Percentiles rank a stretch among this genome's conserved stretches.
phyloP scores from a whole-genome alignment of 2,329 filamentous ascomycete species.

The Aspergillus clavatus region DNA sequence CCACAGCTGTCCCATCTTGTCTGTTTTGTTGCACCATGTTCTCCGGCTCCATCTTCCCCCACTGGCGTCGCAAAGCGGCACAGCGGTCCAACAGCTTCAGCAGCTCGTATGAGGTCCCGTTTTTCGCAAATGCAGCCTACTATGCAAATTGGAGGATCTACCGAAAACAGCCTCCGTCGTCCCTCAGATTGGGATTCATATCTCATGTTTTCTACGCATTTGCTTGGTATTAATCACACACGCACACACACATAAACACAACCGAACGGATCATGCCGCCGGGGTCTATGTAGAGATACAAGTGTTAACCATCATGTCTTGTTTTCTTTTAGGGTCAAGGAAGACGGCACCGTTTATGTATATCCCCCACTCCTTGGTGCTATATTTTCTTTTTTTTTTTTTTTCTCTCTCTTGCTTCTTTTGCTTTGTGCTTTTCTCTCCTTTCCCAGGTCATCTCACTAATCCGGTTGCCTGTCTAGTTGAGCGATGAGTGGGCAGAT shows the following conservation, averaged over 20 bases:
- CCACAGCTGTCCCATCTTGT: not conserved
- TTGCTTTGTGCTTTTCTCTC: constrained; percentile 3
- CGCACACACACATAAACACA: constrained; percentile 12
- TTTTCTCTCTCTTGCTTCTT: constrained; percentile 20
- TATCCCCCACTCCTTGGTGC: constrained; percentile 34
- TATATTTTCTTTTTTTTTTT: constrained; percentile 6
- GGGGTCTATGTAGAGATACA: constrained; percentile 13
- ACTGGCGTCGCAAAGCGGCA: constrained; percentile 23
- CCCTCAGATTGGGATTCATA: constrained; percentile 69
- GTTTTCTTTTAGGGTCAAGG: constrained; percentile 52
- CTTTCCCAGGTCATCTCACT: constrained; percentile 17
- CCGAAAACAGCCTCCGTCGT: constrained; percentile 65
- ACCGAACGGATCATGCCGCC: constrained; percentile 5
- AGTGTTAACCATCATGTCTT: constrained; percentile 20
- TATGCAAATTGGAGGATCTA: constrained; percentile 78
- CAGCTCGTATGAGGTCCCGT: constrained; percentile 33
- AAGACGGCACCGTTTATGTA: constrained; percentile 71
- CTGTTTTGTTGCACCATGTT: constrained; percentile 11
- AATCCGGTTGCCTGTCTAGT: constrained; percentile 41
- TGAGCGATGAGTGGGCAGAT: constrained; percentile 77
- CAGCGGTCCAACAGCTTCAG: constrained; percentile 18
- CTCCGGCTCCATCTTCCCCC: constrained; percentile 20
- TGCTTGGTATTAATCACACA: constrained; percentile 50
- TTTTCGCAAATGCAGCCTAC: constrained; percentile 67
- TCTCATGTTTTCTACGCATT: constrained; percentile 81